Evolutionary conservation across 192 early-diverging fungal species (phyloP), one percentile per base, ranked within the genome.

Genomic region (Coemansia sp.): DNA sequence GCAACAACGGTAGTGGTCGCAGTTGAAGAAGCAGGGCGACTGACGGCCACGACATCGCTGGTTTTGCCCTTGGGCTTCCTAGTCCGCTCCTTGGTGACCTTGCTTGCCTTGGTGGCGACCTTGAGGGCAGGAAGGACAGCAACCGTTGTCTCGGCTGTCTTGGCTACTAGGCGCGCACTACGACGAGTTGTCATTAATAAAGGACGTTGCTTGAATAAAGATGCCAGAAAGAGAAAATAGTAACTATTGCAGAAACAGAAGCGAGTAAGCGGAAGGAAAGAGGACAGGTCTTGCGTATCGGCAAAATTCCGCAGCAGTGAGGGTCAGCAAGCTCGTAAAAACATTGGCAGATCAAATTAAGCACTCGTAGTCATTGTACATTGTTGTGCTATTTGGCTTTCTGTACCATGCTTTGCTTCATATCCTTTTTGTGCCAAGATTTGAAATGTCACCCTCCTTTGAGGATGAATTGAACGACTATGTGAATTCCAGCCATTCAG

Each of bases 121-220:
- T 23, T 31, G 4, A 27, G n/a, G 17, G 63, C 23, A 63, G 31
- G 61, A 19, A 34, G 27, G 5, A 32, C 29, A 31, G 46, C 46
- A 14, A 59, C 53, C 39, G 68, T 7, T 27, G 45, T 11, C 9
- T 34, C 50, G 2, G 50, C 34, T 12, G 53, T 17, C 63, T 69
- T 75, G 59, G 78, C 37, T 9, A 72, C 53, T 39, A 81, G 31
- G 36, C 78, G 78, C 17, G 71, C 67, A 46, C 74, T 76, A 15
- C 71, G 74, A 34, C 74, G 70, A 12, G 68, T 27, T 23, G 75
- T 64, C 51, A 71, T 58, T 41, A 61, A 31, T 12, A 31, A 38
- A 66, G 23, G 2, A 6, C 6, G 50, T 25, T 55, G 14, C 27
- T 55, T 14, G 27, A 55, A 17, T 25, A 55, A 27, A 27, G 25